Percentiles rank a stretch among this genome's conserved stretches.
Conservation (phyloP, 1,139 yeast genomes). For the Debaryomyces robertsiae region DNA sequence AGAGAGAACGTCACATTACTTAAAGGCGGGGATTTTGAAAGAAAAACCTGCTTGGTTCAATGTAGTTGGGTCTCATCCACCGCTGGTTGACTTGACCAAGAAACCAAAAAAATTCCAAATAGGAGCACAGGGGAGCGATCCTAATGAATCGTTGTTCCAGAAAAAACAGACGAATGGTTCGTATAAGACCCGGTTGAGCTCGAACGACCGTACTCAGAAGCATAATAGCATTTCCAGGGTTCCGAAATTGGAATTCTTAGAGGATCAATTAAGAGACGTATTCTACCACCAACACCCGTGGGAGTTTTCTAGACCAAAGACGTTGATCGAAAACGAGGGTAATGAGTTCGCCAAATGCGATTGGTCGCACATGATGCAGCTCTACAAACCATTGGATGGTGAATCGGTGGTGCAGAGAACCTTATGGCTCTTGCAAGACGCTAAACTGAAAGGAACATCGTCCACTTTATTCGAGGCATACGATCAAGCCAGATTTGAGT, state of each 20-base stretch:
- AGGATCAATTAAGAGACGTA: constrained; percentile 78
- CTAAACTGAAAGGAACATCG: constrained; percentile 24
- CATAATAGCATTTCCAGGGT: constrained; percentile 50
- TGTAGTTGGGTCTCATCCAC: constrained; percentile 80
- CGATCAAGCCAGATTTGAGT: constrained; percentile 84
- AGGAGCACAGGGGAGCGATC: constrained; percentile 30
- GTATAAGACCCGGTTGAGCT: constrained; percentile 54
- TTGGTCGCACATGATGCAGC: constrained; percentile 80
- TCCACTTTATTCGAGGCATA: constrained; percentile 61
- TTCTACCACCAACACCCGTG: constrained; percentile 96
- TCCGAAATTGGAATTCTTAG: constrained; percentile 68
- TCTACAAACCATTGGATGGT: constrained; percentile 78
- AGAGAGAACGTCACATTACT: constrained; percentile 73
- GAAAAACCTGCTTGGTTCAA: constrained; percentile 86
- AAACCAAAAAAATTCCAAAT: constrained; percentile 38
- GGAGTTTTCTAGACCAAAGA: constrained; percentile 95
- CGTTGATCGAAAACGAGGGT: constrained; percentile 74
- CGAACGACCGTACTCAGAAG: constrained; percentile 26
- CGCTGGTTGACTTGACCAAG: constrained; percentile 62
- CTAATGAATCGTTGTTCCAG: constrained; percentile 28
- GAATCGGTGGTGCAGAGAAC: constrained; percentile 94
- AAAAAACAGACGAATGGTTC: constrained; percentile 12
- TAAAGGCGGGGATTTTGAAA: constrained; percentile 63
- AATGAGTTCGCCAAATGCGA: constrained; percentile 55
- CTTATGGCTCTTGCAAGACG: constrained; percentile 58